Evolutionary conservation across 148 eudicot genomes (phyloP), one percentile per base, ranked within the genome.

Genomic region (Cornus florida): DNA sequence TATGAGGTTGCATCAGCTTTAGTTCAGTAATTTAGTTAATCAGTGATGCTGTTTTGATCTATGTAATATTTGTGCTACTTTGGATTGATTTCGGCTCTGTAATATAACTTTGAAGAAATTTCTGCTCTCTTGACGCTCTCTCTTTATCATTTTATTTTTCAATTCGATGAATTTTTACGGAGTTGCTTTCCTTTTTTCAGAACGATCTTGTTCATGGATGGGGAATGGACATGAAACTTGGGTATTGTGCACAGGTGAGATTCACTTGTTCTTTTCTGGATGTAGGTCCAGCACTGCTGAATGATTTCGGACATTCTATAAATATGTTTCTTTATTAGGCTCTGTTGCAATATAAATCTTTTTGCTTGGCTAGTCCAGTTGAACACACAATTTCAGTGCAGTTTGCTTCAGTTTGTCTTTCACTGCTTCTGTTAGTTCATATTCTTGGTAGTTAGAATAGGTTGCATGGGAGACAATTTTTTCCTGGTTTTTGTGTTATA

Each of bases 221-320:
- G 99, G 99, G 99, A 81, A 84, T 96, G 92, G 99, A 96, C 86
- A 93, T 96, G 92, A 96, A 96, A 91, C 95, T 96, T 67, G 99
- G 99, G 74, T 96, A 94, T 81, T 96, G 99, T 80, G 98, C 95
- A 79, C 98, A 93, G 94, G 98, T 93, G 77, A 86, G 86, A 70
- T 84, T 76, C 69, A 33, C 20, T 50, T 50, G 1, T 11, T 11
- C 59, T 24, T 77, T 68, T 50, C 13, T 53, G 57, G 32, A 16
- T 9, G 0, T 0, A 23, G 20, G 35, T 35, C 24, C 19, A 39
- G 14, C 59, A 7, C 59, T 22, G 12, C 32, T 65, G 7, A 24
- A 33, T 62, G 38, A 35, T 35, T 35, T 60, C 4, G 38, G 38
- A 35, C 38, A 4, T 35, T 35, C 38, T 35, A 35, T 35, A 35